phyloP scores from a whole-genome alignment of 768 basidiomycete species.

The Boletales sp. region DNA sequence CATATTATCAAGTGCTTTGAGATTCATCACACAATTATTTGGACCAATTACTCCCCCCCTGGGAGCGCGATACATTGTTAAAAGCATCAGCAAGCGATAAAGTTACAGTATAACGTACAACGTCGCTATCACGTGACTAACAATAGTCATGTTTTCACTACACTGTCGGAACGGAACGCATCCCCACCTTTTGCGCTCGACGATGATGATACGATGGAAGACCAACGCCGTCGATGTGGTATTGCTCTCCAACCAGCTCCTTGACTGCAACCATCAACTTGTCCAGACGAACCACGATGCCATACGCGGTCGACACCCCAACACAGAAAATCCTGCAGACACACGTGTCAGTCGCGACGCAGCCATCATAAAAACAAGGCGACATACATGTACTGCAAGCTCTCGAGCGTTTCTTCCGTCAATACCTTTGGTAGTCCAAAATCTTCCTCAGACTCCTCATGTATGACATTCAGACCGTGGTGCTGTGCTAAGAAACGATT shows the following conservation, averaged over 20 bases:
- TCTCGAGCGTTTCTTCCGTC: conserved; percentile 67
- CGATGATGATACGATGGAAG: conserved; percentile 17
- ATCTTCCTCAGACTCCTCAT: conserved; percentile 69
- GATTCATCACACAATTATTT: no score
- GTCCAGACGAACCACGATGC: conserved; percentile 71
- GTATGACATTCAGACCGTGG: conserved; percentile 64
- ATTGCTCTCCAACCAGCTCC: conserved; percentile 84
- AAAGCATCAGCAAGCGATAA: not conserved
- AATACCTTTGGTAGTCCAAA: conserved; percentile 69
- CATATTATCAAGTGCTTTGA: no score
- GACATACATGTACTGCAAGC: conserved; percentile 76
- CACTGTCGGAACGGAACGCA: conserved; percentile 18
- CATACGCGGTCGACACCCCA: conserved; percentile 65
- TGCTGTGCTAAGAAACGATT: conserved; percentile 44
- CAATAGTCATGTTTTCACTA: not conserved
- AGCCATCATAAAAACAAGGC: conserved; percentile 2
- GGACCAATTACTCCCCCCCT: no score
- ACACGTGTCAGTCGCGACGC: not conserved
- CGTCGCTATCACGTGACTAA: not conserved
- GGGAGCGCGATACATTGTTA: no score
- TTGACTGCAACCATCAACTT: conserved; percentile 77
- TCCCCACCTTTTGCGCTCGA: conserved; percentile 25
- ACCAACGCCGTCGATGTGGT: conserved; percentile 74
- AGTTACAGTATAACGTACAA: not conserved
- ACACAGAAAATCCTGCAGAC: conserved; percentile 60